A percentile compares a stretch with the other conserved stretches of the same genome.
These are phyloP conservation scores for Mikania micrantha DNA, from an alignment of 129 eudicot genomes.

Conservation along the genomic window DNA sequence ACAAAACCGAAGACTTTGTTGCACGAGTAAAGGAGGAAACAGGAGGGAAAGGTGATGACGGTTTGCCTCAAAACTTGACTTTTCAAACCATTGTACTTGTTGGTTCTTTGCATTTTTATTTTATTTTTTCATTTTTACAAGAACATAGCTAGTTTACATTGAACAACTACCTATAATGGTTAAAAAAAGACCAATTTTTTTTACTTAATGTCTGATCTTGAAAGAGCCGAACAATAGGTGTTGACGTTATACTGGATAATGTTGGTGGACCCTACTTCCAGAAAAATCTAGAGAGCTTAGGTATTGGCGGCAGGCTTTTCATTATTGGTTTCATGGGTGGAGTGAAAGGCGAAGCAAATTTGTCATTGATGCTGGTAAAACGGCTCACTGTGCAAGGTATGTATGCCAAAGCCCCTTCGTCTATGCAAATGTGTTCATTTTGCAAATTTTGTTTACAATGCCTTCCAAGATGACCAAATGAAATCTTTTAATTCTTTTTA, in stretches of 20 bases:
- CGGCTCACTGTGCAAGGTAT: constrained; percentile 96
- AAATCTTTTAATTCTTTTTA: too few species aligned
- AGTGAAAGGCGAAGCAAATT: constrained; percentile 42
- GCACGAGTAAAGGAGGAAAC: constrained; percentile 97
- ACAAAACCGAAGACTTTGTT: constrained; percentile 93
- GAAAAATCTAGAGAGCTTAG: constrained; percentile 75
- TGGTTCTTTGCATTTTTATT: not conserved
- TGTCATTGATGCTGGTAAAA: constrained; percentile 45
- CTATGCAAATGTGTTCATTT: not conserved
- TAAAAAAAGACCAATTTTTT: not conserved
- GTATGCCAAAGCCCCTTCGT: constrained; percentile 3
- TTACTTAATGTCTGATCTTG: not conserved
- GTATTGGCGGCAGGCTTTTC: constrained; percentile 87
- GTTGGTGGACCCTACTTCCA: constrained; percentile 78
- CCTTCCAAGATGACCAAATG: not conserved
- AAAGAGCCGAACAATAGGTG: constrained; percentile 44
- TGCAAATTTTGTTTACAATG: not conserved
- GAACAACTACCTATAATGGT: not conserved
- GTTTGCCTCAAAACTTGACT: not conserved
- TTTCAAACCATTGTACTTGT: not conserved
- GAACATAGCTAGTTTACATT: not conserved
- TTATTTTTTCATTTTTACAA: not conserved
- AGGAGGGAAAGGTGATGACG: constrained; percentile 63
- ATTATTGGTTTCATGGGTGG: constrained; percentile 95
- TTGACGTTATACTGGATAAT: constrained; percentile 86